Evolutionary conservation across 129 eudicot genomes (phyloP).

Genomic region (Cynara cardunculus): DNA sequence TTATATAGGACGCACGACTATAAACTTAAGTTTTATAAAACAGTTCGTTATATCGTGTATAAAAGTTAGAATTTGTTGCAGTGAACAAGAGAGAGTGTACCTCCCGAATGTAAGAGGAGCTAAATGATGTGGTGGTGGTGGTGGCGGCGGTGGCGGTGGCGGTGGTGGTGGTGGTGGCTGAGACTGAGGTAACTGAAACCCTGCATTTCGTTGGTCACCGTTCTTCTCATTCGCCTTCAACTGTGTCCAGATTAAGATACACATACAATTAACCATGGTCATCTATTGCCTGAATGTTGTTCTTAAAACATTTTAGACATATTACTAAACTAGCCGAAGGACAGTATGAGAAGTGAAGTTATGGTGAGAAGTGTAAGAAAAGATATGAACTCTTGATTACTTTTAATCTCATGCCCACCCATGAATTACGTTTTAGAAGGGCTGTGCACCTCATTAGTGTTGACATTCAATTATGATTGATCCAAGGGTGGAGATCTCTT

Average conservation of each 20-base stretch:
- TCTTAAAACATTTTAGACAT: background rate
- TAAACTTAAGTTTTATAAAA: background rate
- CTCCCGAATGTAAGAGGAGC: constrained; percentile 24
- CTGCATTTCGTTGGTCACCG: constrained; percentile 13
- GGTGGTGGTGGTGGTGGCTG: background rate
- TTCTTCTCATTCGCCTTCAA: constrained; percentile 26
- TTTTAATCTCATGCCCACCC: too few species aligned
- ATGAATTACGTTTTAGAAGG: too few species aligned
- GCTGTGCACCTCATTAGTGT: too few species aligned
- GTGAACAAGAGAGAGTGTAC: constrained; percentile 5
- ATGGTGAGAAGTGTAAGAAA: too few species aligned
- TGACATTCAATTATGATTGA: too few species aligned
- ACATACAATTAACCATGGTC: background rate
- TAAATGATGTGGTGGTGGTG: constrained; percentile 1
- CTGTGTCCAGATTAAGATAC: constrained; percentile 9
- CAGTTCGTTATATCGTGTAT: background rate
- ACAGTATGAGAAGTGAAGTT: too few species aligned
- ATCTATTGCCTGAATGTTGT: background rate
- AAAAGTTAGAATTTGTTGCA: background rate
- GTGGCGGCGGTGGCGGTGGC: constrained; percentile 1
- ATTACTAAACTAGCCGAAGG: background rate
- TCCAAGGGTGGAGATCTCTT: too few species aligned
- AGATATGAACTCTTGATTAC: too few species aligned
- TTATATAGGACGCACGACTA: background rate
- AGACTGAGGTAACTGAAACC: constrained; percentile 13